Percentiles rank a stretch among this genome's conserved stretches.
Evolutionary conservation across 2,329 filamentous ascomycete species (phyloP).

Genomic region (Apiospora rasikravindrae): DNA sequence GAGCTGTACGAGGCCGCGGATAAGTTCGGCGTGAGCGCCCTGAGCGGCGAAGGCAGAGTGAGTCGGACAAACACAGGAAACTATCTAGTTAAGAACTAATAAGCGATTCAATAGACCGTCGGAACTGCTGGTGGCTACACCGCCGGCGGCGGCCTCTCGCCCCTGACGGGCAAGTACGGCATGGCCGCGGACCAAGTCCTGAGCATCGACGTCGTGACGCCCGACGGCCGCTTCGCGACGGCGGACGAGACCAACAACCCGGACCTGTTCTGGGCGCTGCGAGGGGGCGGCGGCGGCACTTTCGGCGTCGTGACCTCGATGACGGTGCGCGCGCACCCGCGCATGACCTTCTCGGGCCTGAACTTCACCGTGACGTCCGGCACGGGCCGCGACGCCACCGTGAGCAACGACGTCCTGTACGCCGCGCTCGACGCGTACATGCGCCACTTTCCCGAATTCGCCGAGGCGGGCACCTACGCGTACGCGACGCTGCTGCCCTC

Average conservation of each 20-base stretch:
- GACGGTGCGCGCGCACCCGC: slow-evolving; percentile 42
- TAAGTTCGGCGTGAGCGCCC: slow-evolving; percentile 50
- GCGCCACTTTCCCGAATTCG: slow-evolving; percentile 36
- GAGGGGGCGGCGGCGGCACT: slow-evolving; percentile 49
- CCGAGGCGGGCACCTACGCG: slow-evolving; percentile 34
- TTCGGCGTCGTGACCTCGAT: slow-evolving; percentile 48
- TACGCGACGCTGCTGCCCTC: slow-evolving; percentile 16
- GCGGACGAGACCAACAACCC: slow-evolving; percentile 45
- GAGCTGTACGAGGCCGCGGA: slow-evolving; percentile 59
- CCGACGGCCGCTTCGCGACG: slow-evolving; percentile 47
- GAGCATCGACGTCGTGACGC: slow-evolving; percentile 51
- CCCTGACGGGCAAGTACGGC: slow-evolving; percentile 51
- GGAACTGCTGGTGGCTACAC: slow-evolving; percentile 52
- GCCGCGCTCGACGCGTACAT: slow-evolving; percentile 39
- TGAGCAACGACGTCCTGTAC: slow-evolving; percentile 33
- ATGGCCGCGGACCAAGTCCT: slow-evolving; percentile 55
- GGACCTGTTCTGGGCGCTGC: slow-evolving; percentile 55
- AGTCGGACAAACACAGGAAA: slow-evolving; percentile 26
- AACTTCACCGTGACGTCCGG: slow-evolving; percentile 35
- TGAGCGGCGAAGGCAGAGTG: slow-evolving; percentile 54
- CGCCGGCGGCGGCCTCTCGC: slow-evolving; percentile 57
- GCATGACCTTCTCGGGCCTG: slow-evolving; percentile 40
- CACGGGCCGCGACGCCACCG: slow-evolving; percentile 28
- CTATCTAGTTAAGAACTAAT: too few species aligned
- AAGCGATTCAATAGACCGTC: slow-evolving; percentile 43